Conservation (phyloP, 1,284 basidiomycete species). For the Earliella scabrosa region DNA sequence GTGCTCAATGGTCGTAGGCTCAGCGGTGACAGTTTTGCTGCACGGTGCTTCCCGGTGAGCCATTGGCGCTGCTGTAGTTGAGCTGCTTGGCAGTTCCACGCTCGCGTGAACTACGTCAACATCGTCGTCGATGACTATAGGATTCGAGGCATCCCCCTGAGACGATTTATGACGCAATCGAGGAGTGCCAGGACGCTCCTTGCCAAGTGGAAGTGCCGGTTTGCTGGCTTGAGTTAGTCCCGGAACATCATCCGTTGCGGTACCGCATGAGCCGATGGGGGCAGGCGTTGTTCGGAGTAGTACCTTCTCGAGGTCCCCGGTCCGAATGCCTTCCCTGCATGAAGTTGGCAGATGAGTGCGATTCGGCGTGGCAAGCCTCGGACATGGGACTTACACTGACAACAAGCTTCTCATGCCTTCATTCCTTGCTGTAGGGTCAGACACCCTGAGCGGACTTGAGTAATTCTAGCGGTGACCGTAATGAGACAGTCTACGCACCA, state of each 20-base stretch:
- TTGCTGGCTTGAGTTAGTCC: neutral
- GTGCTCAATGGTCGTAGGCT: too few relatives aligned
- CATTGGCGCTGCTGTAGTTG: too few relatives aligned
- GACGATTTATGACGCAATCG: neutral
- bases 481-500: slow-evolving; percentile 20
- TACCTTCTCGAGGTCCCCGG: slow-evolving; percentile 15
- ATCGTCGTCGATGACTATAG: slow-evolving; percentile 24
- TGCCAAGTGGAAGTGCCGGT: neutral
- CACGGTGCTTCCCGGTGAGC: too few relatives aligned
- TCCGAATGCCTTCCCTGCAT: slow-evolving; percentile 17
- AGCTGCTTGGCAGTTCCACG: too few relatives aligned
- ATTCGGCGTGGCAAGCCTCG: neutral
- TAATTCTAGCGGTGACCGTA: neutral
- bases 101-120: too few relatives aligned
- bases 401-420: slow-evolving; percentile 19
- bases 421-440: slow-evolving; percentile 18
- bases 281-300: slow-evolving; percentile 7
- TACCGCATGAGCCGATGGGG: neutral
- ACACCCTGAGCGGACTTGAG: slow-evolving; percentile 13
- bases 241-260: slow-evolving; percentile 3
- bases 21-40: too few relatives aligned
- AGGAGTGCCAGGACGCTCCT: neutral
- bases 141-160: slow-evolving; percentile 15
- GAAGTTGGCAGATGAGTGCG: neutral
- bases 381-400: slow-evolving; percentile 19